A percentile compares a stretch with the other conserved stretches of the same genome.
Conservation (phyloP, 2,329 filamentous ascomycete genomes). For the Aspergillus amoenus region DNA sequence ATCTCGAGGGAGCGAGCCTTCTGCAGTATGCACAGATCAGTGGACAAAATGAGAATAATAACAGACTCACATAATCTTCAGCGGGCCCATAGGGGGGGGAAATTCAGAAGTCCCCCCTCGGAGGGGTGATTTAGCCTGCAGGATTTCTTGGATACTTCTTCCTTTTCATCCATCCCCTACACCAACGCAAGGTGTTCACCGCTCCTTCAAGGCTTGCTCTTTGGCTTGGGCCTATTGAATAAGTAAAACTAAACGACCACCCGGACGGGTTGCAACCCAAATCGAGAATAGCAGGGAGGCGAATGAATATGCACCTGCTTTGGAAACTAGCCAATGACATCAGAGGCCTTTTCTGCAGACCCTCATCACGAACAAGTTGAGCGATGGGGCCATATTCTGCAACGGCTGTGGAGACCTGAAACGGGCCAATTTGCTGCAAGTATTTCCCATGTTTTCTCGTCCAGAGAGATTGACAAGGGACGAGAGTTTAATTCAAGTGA, state of each 20-base stretch:
- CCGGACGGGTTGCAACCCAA: conserved; percentile 11
- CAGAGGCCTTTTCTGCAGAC: neutral
- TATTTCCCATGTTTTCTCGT: neutral
- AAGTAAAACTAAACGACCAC: conserved; percentile 12
- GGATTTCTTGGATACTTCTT: neutral
- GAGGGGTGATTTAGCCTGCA: neutral
- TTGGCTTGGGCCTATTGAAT: conserved; percentile 11
- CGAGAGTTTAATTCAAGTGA: neutral
- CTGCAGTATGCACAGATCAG: conserved; percentile 3
- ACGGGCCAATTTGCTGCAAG: conserved; percentile 1
- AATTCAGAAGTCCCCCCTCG: neutral
- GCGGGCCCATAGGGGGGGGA: neutral
- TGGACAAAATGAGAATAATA: neutral
- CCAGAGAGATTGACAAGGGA: neutral
- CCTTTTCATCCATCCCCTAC: conserved; percentile 6
- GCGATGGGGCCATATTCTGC: conserved; percentile 7
- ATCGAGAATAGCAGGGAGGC: conserved; percentile 17
- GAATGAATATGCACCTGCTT: conserved; percentile 14
- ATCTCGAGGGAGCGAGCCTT: neutral
- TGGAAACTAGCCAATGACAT: conserved; percentile 16
- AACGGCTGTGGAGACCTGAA: conserved; percentile 16
- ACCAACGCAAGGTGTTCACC: conserved; percentile 16
- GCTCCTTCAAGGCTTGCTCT: conserved; percentile 15
- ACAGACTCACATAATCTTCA: neutral
- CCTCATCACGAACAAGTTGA: conserved; percentile 5